These are phyloP conservation scores for Protomyces inundatus DNA, from an alignment of 1,139 yeast genomes.

Conservation along the genomic window DNA sequence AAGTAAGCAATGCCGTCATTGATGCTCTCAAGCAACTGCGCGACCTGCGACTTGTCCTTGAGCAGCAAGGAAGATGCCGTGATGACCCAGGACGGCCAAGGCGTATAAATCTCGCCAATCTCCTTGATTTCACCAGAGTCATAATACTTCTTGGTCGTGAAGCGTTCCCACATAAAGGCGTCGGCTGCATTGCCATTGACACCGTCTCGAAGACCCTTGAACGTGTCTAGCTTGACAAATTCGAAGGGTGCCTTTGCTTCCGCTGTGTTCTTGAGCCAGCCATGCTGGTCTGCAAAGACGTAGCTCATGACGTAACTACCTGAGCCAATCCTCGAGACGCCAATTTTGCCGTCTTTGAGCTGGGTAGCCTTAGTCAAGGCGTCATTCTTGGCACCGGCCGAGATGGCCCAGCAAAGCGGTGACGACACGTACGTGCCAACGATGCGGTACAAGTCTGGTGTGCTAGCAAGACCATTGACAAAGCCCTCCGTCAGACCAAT, in stretches of 20 bases:
- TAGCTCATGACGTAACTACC: constrained; percentile 90
- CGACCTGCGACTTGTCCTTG: constrained; percentile 34
- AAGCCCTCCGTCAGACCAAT: constrained; percentile 90
- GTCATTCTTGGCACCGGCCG: constrained; percentile 60
- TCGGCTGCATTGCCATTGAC: constrained; percentile 65
- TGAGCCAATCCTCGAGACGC: constrained; percentile 83
- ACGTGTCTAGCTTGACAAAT: constrained; percentile 53
- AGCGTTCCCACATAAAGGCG: constrained; percentile 94
- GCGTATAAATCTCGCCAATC: constrained; percentile 85
- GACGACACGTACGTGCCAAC: constrained; percentile 79
- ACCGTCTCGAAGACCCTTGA: constrained; percentile 69
- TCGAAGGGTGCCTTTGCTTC: constrained; percentile 40
- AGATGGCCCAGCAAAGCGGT: constrained; percentile 79
- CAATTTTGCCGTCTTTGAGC: constrained; percentile 60
- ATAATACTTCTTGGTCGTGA: constrained; percentile 79
- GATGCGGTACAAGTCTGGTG: constrained; percentile 57
- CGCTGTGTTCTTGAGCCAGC: constrained; percentile 36
- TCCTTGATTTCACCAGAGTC: constrained; percentile 71
- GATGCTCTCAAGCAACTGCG: constrained; percentile 50
- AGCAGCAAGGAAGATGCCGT: constrained; percentile 47
- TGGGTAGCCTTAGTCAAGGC: constrained; percentile 51
- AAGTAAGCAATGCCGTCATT: constrained; percentile 67
- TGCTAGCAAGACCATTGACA: constrained; percentile 73
- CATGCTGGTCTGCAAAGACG: constrained; percentile 63
- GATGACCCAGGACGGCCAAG: constrained; percentile 95